Evolutionary conservation across 495 filamentous ascomycete species (phyloP).

Genomic region (Aspergillus avenaceus): DNA sequence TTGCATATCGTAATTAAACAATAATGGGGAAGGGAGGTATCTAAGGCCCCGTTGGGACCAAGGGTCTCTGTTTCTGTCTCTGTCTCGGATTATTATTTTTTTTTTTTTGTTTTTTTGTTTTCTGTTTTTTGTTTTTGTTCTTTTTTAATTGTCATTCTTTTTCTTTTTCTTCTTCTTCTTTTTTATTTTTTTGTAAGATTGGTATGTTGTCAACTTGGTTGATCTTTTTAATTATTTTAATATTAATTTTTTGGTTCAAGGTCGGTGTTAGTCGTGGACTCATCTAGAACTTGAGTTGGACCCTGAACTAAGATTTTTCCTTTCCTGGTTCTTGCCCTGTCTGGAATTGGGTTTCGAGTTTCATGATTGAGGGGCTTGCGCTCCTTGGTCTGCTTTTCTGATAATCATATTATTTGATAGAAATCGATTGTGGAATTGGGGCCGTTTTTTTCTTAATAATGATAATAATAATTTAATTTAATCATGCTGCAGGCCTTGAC

Average conservation of each 20-base stretch:
- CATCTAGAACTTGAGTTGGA: too few relatives aligned
- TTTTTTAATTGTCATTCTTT: neutral
- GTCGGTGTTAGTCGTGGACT: too few relatives aligned
- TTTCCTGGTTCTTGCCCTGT: neutral
- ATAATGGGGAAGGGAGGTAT: too few relatives aligned
- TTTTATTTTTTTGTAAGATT: neutral
- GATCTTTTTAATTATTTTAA: too few relatives aligned
- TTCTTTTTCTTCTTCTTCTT: neutral
- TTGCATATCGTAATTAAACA: constrained; percentile 4
- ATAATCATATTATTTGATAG: too few relatives aligned
- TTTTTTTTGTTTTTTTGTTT: neutral
- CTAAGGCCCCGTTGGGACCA: too few relatives aligned
- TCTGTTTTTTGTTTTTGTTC: neutral
- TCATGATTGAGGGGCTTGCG: neutral
- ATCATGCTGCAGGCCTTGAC: too few relatives aligned
- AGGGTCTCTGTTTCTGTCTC: neutral
- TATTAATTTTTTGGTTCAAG: too few relatives aligned
- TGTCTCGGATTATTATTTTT: neutral
- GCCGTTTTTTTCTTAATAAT: neutral
- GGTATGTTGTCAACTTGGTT: too few relatives aligned
- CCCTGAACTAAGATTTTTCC: too few relatives aligned
- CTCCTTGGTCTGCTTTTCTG: too few relatives aligned
- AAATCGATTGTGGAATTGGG: too few relatives aligned
- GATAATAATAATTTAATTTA: neutral
- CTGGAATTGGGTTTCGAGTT: neutral